phyloP scores from a whole-genome alignment of 106 monocot species.

The Gastrodia elata region DNA sequence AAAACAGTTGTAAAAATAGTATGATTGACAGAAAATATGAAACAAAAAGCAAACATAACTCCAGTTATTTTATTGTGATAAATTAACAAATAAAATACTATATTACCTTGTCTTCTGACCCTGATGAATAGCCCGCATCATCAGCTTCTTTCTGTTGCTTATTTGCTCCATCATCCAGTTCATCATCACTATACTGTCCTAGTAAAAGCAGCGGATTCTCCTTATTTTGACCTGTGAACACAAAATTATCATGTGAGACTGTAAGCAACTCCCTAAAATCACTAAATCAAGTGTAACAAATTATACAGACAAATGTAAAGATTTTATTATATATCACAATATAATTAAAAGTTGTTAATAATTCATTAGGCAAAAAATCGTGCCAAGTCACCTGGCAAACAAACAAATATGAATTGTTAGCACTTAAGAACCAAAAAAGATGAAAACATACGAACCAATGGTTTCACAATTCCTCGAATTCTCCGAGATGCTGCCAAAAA shows the following conservation, averaged over 20 bases:
- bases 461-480: conserved; percentile 62
- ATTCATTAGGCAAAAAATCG: conserved; percentile 6
- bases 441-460: conserved; percentile 97
- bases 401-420: conserved; percentile 41
- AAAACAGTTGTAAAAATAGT: not conserved
- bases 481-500: conserved; percentile 80
- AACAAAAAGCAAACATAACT: no score
- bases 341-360: not conserved
- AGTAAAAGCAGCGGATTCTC: conserved; percentile 87
- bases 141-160: conserved; percentile 24
- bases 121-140: conserved; percentile 17
- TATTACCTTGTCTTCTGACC: conserved; percentile 3
- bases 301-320: not conserved
- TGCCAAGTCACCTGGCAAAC: conserved; percentile 33
- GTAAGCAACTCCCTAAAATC: conserved; percentile 2
- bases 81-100: not conserved
- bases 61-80: no score
- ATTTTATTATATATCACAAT: not conserved
- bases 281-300: not conserved
- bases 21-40: not conserved
- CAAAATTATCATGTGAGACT: conserved; percentile 16
- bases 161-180: conserved; percentile 41
- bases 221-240: conserved; percentile 54
- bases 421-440: conserved; percentile 67
- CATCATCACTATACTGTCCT: conserved; percentile 98